Base-by-base conservation (phyloP, 75 land plant genomes). In the Picea sitchensis region DNA sequence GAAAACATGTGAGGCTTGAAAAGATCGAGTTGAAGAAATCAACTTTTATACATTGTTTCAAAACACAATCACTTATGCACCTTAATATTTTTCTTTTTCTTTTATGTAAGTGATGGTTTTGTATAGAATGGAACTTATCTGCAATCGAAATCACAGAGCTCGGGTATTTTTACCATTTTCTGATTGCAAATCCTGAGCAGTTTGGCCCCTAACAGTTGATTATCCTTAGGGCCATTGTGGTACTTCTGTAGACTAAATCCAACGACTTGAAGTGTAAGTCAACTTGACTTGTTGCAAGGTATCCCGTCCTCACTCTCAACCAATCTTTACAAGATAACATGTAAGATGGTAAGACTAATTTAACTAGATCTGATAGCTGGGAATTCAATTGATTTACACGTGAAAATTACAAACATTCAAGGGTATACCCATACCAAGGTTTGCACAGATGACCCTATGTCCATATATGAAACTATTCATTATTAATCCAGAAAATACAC, bases 221-320 rank as follows among this genome's bases (percentile, higher is more conserved):
- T 97, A 96, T 87, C 79, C 78, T 15, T 72, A 59, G 47, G 90
- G 91, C 73, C 76, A 73, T 15, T n/a, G n/a, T 96, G 99, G 99
- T 78, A 73, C 56, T 77, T 13, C 11, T 96, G 99, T 86, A 89
- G 80, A 80, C 47, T 58, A n/a, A 73, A 96, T 76, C 86, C 91
- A 57, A 78, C 86, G 65, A 73, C 38, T 51, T 96, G 98, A 73
- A 84, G 82, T 65, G 64, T 80, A 59, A 62, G 59, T 56, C 94
- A 96, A 80, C 75, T 90, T 21, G 21, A 32, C 1, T 76, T 81
- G 13, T 79, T 96, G 80, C 94, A 96, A 94, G 94, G 98, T 96
- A 41, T 75, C 11, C 54, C 44, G 5, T 21, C 54, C 65, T 44
- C 32, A 32, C 72, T 36, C 44, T 65, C 83, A 23, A n/a, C n/a